Conservation (phyloP, 2,329 filamentous ascomycete species). For the Apiospora hydei region DNA sequence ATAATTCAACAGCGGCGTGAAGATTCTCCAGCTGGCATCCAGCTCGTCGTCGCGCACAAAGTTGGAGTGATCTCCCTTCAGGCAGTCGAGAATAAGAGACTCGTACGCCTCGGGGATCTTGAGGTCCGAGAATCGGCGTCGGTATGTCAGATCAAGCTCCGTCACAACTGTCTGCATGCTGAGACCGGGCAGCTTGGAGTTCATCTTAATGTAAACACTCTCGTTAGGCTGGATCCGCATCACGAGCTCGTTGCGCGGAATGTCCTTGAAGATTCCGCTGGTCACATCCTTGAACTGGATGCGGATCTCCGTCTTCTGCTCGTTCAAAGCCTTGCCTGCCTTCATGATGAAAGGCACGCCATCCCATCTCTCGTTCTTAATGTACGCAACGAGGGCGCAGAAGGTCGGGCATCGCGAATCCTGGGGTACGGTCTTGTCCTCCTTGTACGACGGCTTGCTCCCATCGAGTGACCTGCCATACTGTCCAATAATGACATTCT, state of each 20-base stretch:
- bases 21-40: constrained; percentile 98
- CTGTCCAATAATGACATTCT: constrained; percentile 99
- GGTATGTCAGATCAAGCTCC: constrained; percentile 97
- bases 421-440: constrained; percentile 97
- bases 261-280: constrained; percentile 99
- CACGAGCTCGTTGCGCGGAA: constrained; percentile 97
- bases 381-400: constrained; percentile 95
- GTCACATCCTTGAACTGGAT: constrained; percentile 99
- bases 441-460: constrained; percentile 96
- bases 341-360: constrained; percentile 99
- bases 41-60: constrained; percentile 97
- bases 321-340: constrained; percentile 97
- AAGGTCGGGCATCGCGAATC: constrained; percentile 98
- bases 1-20: constrained; percentile 96
- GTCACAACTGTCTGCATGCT: constrained; percentile 99
- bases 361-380: constrained; percentile 99
- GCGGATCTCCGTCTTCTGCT: constrained; percentile 99
- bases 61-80: constrained; percentile 99
- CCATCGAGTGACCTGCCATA: constrained; percentile 97
- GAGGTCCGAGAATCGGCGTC: constrained; percentile 96
- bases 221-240: constrained; percentile 99
- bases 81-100: constrained; percentile 92
- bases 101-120: constrained; percentile 99
- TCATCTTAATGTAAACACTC: constrained; percentile 99
- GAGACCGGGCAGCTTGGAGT: constrained; percentile 96